These are phyloP conservation scores for Cryptosporidium meleagridis DNA, from an alignment of 169 alveolate species.

Conservation along the genomic window DNA sequence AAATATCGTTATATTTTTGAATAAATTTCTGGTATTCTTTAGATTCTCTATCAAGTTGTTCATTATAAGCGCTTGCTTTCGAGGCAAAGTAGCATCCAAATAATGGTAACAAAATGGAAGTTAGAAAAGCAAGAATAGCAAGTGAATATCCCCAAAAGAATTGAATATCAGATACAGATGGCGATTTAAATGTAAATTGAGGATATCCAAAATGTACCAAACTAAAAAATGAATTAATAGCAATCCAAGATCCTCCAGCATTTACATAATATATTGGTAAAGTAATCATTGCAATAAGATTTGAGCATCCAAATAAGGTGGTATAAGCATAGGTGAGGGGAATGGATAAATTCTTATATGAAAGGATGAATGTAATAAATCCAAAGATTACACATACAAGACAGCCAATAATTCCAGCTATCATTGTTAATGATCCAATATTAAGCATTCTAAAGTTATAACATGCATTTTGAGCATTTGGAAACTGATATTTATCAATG, in stretches of 20 bases:
- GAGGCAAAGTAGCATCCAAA: constrained; percentile 74
- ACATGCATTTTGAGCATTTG: constrained; percentile 62
- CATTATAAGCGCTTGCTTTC: constrained; percentile 12
- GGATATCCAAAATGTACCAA: constrained; percentile 58
- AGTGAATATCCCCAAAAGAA: constrained; percentile 73
- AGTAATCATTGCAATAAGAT: constrained; percentile 59
- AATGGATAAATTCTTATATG: constrained; percentile 16
- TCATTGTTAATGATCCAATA: constrained; percentile 67
- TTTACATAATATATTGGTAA: constrained; percentile 65
- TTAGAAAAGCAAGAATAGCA: constrained; percentile 57
- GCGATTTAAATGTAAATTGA: constrained; percentile 52
- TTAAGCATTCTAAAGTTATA: constrained; percentile 66
- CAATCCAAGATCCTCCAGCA: constrained; percentile 75
- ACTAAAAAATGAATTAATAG: constrained; percentile 69
- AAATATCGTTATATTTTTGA: not conserved
- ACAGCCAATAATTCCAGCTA: constrained; percentile 63
- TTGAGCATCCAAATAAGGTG: constrained; percentile 59
- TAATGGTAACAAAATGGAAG: constrained; percentile 51
- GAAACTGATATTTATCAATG: constrained; percentile 46
- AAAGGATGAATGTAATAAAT: constrained; percentile 18
- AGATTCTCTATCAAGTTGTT: not conserved
- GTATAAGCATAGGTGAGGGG: constrained; percentile 67
- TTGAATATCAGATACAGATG: constrained; percentile 66
- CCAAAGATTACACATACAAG: constrained; percentile 60
- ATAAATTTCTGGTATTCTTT: not conserved